Evolutionary conservation across 2,329 filamentous ascomycete genomes (phyloP).

Genomic region (Xylariaceae sp.): DNA sequence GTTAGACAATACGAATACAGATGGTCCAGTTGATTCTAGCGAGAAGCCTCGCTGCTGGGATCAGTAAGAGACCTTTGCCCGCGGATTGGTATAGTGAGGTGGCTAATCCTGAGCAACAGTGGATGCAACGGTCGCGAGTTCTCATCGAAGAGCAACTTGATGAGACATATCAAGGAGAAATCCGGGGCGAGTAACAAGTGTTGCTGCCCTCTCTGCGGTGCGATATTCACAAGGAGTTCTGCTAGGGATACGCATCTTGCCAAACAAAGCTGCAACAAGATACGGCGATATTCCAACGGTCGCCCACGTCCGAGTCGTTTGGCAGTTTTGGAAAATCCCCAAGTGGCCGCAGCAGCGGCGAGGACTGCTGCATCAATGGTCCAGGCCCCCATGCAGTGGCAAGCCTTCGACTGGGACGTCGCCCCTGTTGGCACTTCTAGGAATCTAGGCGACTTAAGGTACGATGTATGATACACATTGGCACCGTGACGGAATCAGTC

Average conservation of each 20-base stretch:
- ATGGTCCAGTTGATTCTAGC: constrained; percentile 11
- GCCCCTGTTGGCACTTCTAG: constrained; percentile 16
- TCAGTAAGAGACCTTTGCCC: constrained; percentile 4
- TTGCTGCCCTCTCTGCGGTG: constrained; percentile 25
- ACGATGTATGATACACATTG: constrained; percentile 1
- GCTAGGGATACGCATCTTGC: constrained; percentile 27
- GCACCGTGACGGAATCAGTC: constrained; percentile 1
- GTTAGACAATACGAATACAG: constrained; percentile 14
- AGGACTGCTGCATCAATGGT: constrained; percentile 11
- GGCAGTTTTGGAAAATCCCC: constrained; percentile 24
- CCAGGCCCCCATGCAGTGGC: constrained; percentile 22
- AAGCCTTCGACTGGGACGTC: constrained; percentile 19
- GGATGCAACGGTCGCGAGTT: constrained; percentile 27
- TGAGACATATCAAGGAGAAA: constrained; percentile 26
- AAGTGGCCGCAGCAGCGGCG: constrained; percentile 17
- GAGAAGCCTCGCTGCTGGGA: constrained; percentile 27
- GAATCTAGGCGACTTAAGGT: constrained; percentile 3
- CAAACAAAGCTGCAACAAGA: constrained; percentile 28
- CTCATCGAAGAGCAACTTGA: constrained; percentile 27
- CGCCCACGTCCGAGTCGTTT: constrained; percentile 26
- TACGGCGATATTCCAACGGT: constrained; percentile 28
- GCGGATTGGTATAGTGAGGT: too few species aligned
- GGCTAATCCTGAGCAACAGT: background rate
- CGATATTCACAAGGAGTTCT: constrained; percentile 26
- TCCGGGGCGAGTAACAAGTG: constrained; percentile 24